Conservation (phyloP, 768 basidiomycete genomes). For the Suillus weaverae region DNA sequence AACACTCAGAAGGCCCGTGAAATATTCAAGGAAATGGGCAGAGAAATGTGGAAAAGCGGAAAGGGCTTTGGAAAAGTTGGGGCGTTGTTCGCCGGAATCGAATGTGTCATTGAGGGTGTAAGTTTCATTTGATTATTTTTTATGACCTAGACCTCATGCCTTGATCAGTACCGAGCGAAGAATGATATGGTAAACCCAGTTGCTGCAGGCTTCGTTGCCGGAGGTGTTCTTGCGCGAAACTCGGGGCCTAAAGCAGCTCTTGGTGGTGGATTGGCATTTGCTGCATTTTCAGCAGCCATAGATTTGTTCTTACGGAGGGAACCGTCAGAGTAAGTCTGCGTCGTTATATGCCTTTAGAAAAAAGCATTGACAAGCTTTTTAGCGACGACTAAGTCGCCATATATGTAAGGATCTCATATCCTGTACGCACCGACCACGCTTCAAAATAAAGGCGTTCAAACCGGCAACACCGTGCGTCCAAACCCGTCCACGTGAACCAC, state of each 20-base stretch:
- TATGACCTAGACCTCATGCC: conserved; percentile 6
- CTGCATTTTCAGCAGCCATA: conserved; percentile 89
- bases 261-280: conserved; percentile 90
- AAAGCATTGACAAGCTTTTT: background rate
- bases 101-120: conserved; percentile 94
- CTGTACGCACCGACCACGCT: too few species aligned
- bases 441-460: too few species aligned
- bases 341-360: background rate
- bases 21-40: conserved; percentile 93
- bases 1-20: conserved; percentile 78
- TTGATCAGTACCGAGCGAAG: conserved; percentile 83
- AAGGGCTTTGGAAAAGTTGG: conserved; percentile 95
- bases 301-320: conserved; percentile 81
- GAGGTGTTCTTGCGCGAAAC: conserved; percentile 84
- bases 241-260: conserved; percentile 84
- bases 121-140: conserved; percentile 34
- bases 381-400: conserved; percentile 10
- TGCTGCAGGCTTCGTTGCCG: conserved; percentile 83
- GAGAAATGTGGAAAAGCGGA: conserved; percentile 85
- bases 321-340: conserved; percentile 63
- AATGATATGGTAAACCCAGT: conserved; percentile 94
- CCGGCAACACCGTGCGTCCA: too few species aligned
- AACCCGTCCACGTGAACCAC: too few species aligned
- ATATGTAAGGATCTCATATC: too few species aligned
- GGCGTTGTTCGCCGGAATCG: conserved; percentile 90